Percentiles rank a stretch among this genome's conserved stretches.
phyloP scores from a whole-genome alignment of 441 rosid genomes.

The Euphorbia schlechtendalii region DNA sequence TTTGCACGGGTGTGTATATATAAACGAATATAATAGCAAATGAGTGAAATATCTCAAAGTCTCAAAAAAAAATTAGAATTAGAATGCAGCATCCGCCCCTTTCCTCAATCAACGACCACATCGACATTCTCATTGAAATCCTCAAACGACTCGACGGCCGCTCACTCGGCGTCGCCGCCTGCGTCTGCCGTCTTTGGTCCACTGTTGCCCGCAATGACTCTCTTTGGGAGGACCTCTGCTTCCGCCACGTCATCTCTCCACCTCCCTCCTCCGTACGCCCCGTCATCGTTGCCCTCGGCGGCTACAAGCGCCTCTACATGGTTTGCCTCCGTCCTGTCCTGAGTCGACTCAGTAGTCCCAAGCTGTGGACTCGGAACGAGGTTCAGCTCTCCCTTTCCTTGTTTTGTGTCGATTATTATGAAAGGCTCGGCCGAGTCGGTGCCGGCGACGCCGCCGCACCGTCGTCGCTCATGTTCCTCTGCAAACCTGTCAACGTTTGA shows the following conservation, averaged over 20 bases:
- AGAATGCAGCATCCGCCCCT: slow-evolving; percentile 8
- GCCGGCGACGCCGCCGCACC: slow-evolving; percentile 39
- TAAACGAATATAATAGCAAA: no score
- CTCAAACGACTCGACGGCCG: slow-evolving; percentile 71
- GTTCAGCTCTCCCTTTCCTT: slow-evolving; percentile 76
- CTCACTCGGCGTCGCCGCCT: slow-evolving; percentile 69
- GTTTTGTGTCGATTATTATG: slow-evolving; percentile 73
- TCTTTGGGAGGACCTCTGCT: slow-evolving; percentile 86
- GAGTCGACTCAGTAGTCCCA: slow-evolving; percentile 28
- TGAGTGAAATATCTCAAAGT: no score
- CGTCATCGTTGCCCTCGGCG: slow-evolving; percentile 79
- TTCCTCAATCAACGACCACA: slow-evolving; percentile 69
- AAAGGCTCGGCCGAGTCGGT: slow-evolving; percentile 43
- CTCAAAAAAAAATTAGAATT: no score
- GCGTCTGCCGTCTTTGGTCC: slow-evolving; percentile 93
- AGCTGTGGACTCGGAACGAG: slow-evolving; percentile 49
- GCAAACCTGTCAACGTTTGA: slow-evolving; percentile 65
- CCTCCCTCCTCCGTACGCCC: slow-evolving; percentile 54
- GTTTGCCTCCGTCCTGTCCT: slow-evolving; percentile 67
- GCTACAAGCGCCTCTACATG: slow-evolving; percentile 78
- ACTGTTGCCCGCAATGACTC: slow-evolving; percentile 58
- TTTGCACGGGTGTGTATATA: no score
- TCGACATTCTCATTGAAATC: slow-evolving; percentile 68
- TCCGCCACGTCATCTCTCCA: slow-evolving; percentile 59
- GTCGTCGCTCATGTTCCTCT: slow-evolving; percentile 77